Percentiles rank a stretch among this genome's conserved stretches.
phyloP scores from a whole-genome alignment of 2,329 filamentous ascomycete genomes.

The Chaetomiaceae sp. region DNA sequence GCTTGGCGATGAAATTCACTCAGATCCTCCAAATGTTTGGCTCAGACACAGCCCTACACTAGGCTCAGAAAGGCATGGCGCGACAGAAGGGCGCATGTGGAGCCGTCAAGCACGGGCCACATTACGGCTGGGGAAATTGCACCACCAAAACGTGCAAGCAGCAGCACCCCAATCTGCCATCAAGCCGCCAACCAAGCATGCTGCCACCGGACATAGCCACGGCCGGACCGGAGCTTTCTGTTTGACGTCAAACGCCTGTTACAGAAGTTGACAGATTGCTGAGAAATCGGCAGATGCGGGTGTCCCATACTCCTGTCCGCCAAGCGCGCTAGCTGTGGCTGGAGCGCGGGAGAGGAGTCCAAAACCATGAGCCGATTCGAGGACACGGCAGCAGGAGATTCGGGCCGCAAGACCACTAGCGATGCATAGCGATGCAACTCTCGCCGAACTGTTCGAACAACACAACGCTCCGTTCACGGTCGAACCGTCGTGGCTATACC shows the following conservation, averaged over 20 bases:
- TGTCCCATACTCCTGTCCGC: background rate
- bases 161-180: background rate
- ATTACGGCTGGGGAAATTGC: conserved; percentile 1
- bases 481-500: background rate
- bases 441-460: background rate
- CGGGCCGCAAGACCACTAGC: background rate
- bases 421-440: too few species aligned
- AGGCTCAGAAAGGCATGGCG: background rate
- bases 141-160: background rate
- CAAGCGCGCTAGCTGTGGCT: conserved; percentile 4
- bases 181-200: too few species aligned
- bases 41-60: conserved; percentile 18
- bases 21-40: conserved; percentile 11
- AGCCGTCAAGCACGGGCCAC: conserved; percentile 11
- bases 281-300: background rate
- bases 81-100: background rate
- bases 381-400: background rate
- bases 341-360: too few species aligned
- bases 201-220: background rate
- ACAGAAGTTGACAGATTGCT: too few species aligned
- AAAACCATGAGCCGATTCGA: too few species aligned
- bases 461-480: background rate
- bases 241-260: too few species aligned
- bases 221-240: too few species aligned
- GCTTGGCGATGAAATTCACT: conserved; percentile 14